Evolutionary conservation across 257 asterid genomes (phyloP).

Genomic region (Nicotiana otophora): DNA sequence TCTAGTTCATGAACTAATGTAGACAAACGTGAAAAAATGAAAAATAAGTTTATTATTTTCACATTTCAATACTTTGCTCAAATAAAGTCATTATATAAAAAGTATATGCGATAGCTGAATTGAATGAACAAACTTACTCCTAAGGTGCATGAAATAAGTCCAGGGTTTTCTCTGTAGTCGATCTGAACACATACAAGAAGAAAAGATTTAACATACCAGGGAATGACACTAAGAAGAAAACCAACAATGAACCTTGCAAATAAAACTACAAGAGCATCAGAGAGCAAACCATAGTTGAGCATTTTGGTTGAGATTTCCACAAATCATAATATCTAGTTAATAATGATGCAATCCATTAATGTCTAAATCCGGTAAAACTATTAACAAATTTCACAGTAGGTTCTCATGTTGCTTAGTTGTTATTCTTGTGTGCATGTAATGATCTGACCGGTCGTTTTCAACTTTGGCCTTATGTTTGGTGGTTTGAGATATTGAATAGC

Average conservation of each 20-base stretch:
- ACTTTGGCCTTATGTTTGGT: no score
- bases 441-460: no score
- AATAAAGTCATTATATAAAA: neutral
- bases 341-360: neutral
- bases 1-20: no score
- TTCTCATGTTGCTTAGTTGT: no score
- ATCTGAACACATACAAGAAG: constrained; percentile 65
- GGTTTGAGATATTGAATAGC: no score
- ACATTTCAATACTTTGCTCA: no score
- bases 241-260: constrained; percentile 69
- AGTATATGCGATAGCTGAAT: neutral
- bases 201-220: constrained; percentile 90
- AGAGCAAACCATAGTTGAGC: neutral
- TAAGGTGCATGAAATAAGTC: constrained; percentile 74
- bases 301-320: neutral
- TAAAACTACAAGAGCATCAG: constrained; percentile 5
- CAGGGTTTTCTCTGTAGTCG: constrained; percentile 90
- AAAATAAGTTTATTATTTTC: no score
- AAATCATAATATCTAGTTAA: neutral
- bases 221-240: constrained; percentile 74
- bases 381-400: no score
- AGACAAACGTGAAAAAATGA: no score
- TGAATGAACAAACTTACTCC: constrained; percentile 56
- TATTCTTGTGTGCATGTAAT: no score
- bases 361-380: neutral